Conservation (phyloP, 2,329 filamentous ascomycete genomes). For the Microdochium trichocladiopsis region DNA sequence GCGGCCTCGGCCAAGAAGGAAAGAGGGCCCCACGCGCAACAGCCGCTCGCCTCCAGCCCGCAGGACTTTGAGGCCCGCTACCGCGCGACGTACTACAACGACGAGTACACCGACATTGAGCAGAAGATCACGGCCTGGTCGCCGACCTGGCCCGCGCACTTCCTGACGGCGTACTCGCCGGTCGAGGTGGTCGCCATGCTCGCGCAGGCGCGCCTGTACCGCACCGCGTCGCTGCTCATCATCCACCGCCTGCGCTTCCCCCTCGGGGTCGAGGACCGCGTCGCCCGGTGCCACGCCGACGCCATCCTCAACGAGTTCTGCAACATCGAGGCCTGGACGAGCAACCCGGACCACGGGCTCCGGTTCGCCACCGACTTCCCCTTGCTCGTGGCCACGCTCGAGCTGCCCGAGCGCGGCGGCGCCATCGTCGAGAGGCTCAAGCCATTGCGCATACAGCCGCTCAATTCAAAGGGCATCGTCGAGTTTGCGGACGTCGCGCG, state of each 20-base stretch:
- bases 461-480: conserved; percentile 1
- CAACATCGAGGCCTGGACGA: conserved; percentile 1
- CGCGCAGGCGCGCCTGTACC: conserved; percentile 21
- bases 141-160: conserved; percentile 4
- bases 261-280: conserved; percentile 16
- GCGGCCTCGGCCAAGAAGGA: conserved; percentile 4
- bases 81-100: background rate
- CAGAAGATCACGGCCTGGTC: conserved; percentile 3
- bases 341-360: background rate
- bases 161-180: conserved; percentile 12
- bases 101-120: conserved; percentile 5
- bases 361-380: conserved; percentile 2
- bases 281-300: conserved; percentile 1
- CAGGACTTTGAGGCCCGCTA: background rate
- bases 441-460: conserved; percentile 1
- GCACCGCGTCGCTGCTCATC: conserved; percentile 16
- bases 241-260: conserved; percentile 22
- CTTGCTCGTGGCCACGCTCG: conserved; percentile 2
- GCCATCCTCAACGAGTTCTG: conserved; percentile 2
- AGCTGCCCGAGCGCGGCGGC: background rate
- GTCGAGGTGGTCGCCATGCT: conserved; percentile 17
- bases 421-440: conserved; percentile 1
- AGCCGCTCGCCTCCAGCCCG: no score
- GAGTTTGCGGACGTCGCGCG: conserved; percentile 1
- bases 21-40: background rate